These are phyloP conservation scores for Colletotrichum spinosum DNA, from an alignment of 2,329 filamentous ascomycete species.

Conservation along the genomic window DNA sequence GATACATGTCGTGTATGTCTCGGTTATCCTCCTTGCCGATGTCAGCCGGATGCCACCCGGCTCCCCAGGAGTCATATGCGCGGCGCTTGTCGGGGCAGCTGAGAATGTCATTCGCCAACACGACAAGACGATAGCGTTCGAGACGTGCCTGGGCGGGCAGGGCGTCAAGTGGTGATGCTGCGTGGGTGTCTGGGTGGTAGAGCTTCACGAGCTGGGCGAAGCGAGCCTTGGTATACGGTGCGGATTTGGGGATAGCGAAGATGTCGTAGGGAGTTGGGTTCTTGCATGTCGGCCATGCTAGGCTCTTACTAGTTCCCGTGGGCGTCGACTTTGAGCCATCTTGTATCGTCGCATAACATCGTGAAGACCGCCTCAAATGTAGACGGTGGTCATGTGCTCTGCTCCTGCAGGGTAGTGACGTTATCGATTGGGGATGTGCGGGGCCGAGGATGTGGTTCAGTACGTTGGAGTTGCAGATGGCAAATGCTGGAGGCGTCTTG, in stretches of 20 bases:
- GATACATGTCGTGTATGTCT: conserved; percentile 48
- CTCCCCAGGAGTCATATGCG: conserved; percentile 84
- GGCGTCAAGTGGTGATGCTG: conserved; percentile 41
- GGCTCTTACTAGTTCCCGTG: conserved; percentile 3
- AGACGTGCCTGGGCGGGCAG: conserved; percentile 68
- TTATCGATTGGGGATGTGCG: conserved; percentile 37
- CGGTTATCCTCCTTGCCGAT: conserved; percentile 65
- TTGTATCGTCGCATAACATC: conserved; percentile 24
- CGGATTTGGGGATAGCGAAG: conserved; percentile 65
- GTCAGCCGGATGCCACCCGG: conserved; percentile 74
- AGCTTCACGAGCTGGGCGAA: conserved; percentile 95
- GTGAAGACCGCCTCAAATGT: conserved; percentile 7
- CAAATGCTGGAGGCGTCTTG: conserved; percentile 27
- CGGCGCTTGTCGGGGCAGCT: conserved; percentile 82
- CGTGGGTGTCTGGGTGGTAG: conserved; percentile 86
- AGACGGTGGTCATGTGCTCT: neutral
- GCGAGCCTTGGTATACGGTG: conserved; percentile 82
- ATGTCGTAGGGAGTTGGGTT: conserved; percentile 91
- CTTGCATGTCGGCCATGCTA: conserved; percentile 59
- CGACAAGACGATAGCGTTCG: conserved; percentile 91
- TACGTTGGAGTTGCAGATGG: conserved; percentile 28
- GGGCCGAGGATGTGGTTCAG: conserved; percentile 37
- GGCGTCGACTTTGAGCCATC: neutral
- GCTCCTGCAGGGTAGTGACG: conserved; percentile 39
- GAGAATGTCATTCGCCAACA: conserved; percentile 89